phyloP scores from a whole-genome alignment of 352 stramenopile species.

The Thalassiosira mediterranea region DNA sequence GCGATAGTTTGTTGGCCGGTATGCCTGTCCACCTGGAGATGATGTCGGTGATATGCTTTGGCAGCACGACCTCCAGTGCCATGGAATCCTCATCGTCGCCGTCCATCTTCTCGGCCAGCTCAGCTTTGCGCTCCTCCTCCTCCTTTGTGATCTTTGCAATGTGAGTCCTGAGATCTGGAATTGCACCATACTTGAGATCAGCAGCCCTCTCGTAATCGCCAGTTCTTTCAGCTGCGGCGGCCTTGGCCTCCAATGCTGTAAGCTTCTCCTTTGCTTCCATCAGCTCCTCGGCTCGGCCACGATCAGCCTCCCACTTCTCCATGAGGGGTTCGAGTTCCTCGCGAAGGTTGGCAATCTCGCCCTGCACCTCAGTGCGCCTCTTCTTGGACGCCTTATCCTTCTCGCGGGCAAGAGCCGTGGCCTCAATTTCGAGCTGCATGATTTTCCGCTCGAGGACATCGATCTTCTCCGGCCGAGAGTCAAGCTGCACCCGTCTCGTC shows the following conservation, averaged over 20 bases:
- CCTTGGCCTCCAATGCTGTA: conserved; percentile 66
- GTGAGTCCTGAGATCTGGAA: conserved; percentile 85
- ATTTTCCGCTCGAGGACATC: conserved; percentile 93
- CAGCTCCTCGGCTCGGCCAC: conserved; percentile 91
- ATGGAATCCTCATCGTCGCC: conserved; percentile 58
- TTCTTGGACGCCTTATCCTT: conserved; percentile 94
- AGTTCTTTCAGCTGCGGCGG: conserved; percentile 64
- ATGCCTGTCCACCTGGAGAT: conserved; percentile 77
- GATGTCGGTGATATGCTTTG: conserved; percentile 72
- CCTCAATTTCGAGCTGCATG: conserved; percentile 95
- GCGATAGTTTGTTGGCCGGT: conserved; percentile 64
- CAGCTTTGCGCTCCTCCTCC: conserved; percentile 71
- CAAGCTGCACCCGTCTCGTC: conserved; percentile 89
- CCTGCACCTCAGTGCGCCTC: conserved; percentile 88
- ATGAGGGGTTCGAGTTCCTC: conserved; percentile 90
- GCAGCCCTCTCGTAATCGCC: conserved; percentile 78
- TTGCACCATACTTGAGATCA: conserved; percentile 84
- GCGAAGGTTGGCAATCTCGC: conserved; percentile 89
- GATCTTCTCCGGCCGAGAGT: conserved; percentile 95
- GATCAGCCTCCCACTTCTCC: conserved; percentile 91
- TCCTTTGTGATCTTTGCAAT: conserved; percentile 78
- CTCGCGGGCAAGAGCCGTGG: conserved; percentile 91
- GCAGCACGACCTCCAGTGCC: conserved; percentile 68
- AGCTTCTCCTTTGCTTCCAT: conserved; percentile 93
- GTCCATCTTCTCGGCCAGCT: conserved; percentile 26